phyloP scores from a whole-genome alignment of 2,329 filamentous ascomycete species.

The Penicillium aurantiogriseum region DNA sequence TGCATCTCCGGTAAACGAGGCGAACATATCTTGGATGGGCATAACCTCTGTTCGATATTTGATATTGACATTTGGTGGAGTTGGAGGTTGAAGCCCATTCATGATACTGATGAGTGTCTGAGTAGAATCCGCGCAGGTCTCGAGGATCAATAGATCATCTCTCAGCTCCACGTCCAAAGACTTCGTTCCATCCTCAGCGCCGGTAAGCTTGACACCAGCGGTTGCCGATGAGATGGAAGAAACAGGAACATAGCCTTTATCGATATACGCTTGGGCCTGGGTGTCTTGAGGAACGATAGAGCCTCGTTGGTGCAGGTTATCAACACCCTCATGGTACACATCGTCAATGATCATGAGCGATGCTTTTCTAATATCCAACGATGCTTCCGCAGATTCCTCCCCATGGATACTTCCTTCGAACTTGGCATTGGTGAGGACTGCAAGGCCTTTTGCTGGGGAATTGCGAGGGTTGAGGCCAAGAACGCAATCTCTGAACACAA shows the following conservation, averaged over 20 bases:
- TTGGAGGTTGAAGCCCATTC: conserved; percentile 78
- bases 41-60: conserved; percentile 87
- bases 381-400: conserved; percentile 62
- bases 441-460: conserved; percentile 69
- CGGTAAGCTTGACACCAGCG: conserved; percentile 60
- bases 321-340: conserved; percentile 46
- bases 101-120: conserved; percentile 81
- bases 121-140: conserved; percentile 95
- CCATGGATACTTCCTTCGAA: conserved; percentile 67
- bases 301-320: conserved; percentile 31
- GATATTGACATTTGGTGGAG: conserved; percentile 73
- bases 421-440: conserved; percentile 76
- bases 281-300: conserved; percentile 35
- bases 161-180: conserved; percentile 76
- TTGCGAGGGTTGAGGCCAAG: conserved; percentile 80
- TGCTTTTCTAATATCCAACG: conserved; percentile 72
- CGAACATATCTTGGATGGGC: conserved; percentile 81
- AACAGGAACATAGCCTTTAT: conserved; percentile 78
- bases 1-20: conserved; percentile 84
- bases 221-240: conserved; percentile 83
- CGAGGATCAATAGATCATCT: conserved; percentile 83
- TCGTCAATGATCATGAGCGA: conserved; percentile 83
- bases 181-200: conserved; percentile 59
- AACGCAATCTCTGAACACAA: conserved; percentile 78
- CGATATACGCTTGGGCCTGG: conserved; percentile 52